Conservation (phyloP, 768 basidiomycete species). For the Suillus placidus region DNA sequence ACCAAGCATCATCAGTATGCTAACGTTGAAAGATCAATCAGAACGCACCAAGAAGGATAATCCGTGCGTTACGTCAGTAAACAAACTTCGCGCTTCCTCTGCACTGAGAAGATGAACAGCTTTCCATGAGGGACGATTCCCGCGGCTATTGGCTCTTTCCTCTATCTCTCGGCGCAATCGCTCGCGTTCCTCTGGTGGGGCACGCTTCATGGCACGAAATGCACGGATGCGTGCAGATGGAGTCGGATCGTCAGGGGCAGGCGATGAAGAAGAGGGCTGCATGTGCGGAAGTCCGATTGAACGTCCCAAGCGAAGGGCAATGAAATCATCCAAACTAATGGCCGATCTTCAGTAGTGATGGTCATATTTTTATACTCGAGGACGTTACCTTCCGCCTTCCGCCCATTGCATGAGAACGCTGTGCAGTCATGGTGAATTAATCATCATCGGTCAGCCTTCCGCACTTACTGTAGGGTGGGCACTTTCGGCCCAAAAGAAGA, state of each 20-base stretch:
- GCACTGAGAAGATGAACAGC: slow-evolving; percentile 85
- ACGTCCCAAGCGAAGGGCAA: slow-evolving; percentile 75
- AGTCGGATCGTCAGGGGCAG: slow-evolving; percentile 45
- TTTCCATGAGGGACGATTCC: slow-evolving; percentile 48
- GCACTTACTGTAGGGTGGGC: slow-evolving; percentile 79
- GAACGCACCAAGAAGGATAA: slow-evolving; percentile 77
- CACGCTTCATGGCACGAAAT: slow-evolving; percentile 69
- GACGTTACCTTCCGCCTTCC: slow-evolving; percentile 69
- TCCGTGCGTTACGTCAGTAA: slow-evolving; percentile 85
- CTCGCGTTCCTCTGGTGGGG: slow-evolving; percentile 64
- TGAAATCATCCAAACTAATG: slow-evolving; percentile 77
- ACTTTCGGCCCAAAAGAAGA: slow-evolving; percentile 88
- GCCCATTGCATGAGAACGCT: slow-evolving; percentile 95
- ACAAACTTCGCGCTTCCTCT: slow-evolving; percentile 80
- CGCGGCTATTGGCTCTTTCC: slow-evolving; percentile 27
- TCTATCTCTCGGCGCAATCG: slow-evolving; percentile 58
- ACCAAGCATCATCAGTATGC: slow-evolving; percentile 13
- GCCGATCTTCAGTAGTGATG: neutral
- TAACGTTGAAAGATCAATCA: neutral
- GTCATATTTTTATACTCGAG: neutral
- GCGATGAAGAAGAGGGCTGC: slow-evolving; percentile 36
- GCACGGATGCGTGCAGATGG: slow-evolving; percentile 76
- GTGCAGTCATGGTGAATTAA: slow-evolving; percentile 4
- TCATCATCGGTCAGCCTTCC: neutral
- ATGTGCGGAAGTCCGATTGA: slow-evolving; percentile 46